Evolutionary conservation across 2,329 filamentous ascomycete species (phyloP).

Genomic region (Colletotrichum incanum): DNA sequence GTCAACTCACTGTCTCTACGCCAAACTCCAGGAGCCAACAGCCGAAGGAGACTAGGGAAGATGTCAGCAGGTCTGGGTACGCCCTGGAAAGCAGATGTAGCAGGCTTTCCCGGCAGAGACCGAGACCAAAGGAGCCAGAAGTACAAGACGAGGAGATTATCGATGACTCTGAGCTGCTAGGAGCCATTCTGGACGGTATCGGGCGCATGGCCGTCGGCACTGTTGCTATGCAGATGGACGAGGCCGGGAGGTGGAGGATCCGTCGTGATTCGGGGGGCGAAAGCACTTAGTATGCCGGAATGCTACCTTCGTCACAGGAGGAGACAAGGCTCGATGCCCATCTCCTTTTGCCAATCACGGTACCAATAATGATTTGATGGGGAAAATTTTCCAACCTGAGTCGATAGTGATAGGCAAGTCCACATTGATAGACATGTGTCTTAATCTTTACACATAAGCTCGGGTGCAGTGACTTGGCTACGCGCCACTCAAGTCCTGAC

Average conservation of each 20-base stretch:
- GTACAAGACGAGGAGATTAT: slow-evolving; percentile 11
- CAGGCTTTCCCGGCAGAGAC: slow-evolving; percentile 3
- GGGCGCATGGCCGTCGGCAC: slow-evolving; percentile 49
- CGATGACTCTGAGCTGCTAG: slow-evolving; percentile 52
- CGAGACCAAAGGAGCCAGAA: neutral
- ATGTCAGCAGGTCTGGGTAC: neutral
- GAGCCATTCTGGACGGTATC: slow-evolving; percentile 56
- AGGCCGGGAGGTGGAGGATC: slow-evolving; percentile 60
- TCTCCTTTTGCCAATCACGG: neutral
- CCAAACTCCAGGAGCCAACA: neutral
- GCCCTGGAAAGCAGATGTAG: neutral
- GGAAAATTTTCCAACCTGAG: neutral
- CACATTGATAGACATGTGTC: neutral
- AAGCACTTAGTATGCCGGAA: neutral
- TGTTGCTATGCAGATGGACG: slow-evolving; percentile 54
- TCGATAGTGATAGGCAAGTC: slow-evolving; percentile 2
- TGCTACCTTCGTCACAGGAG: neutral
- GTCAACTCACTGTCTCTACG: neutral
- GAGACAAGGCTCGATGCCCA: neutral
- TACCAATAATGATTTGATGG: neutral
- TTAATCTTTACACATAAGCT: neutral
- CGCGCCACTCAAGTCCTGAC: slow-evolving; percentile 15
- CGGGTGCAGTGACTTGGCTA: neutral
- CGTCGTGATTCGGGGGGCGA: slow-evolving; percentile 14
- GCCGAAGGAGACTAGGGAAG: neutral